Evolutionary conservation across 2,329 filamentous ascomycete species (phyloP), one percentile per base, ranked within the genome.

Genomic region (Colletotrichum filicis): DNA sequence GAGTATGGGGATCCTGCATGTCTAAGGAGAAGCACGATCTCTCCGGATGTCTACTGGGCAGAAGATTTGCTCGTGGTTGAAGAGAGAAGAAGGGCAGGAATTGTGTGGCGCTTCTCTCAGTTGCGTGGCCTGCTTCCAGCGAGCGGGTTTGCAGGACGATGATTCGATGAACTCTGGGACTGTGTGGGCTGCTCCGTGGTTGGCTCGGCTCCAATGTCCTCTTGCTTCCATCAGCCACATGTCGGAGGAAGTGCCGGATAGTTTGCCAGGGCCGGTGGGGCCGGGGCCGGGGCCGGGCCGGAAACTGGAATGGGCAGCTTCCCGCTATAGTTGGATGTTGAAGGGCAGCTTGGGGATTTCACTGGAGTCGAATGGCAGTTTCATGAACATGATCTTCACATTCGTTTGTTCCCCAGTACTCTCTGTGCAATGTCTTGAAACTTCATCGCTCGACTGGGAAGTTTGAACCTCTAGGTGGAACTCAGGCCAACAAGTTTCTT

Each of bases 151-250:
- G 22, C 52, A 11, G 22, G 5, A 14, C 5, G 14, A 8, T 56
- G 52, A 46, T 56, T 65, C 24, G 52, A 56, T 37, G 30, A 52
- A 22, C 24, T 49, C 49, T 24, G 32, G 22, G n/a, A 28, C 2
- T 24, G 11, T 19, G 12, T 49, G 9, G 11, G 0, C 22, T 42
- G 6, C 24, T 35, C 26, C 22, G 14, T 57, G 46, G 9, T 57
- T 65, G 52, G 62, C 49, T 57, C 62, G 62, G 62, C 32, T 65
- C 62, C 3, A 19, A 19, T 46, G 57, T 57, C n/a, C 52, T 49
- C 32, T 65, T n/a, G 19, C 6, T 49, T n/a, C 19, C 8, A 22
- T 19, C 19, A 49, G 42, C 42, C 42, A 49, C 42, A 49, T 49
- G 19, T n/a, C 61, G 14, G 28, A n/a, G 22, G 22, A 28, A 52